Conservation (phyloP, 2,329 filamentous ascomycete species). For the Clarireedia homoeocarpa region DNA sequence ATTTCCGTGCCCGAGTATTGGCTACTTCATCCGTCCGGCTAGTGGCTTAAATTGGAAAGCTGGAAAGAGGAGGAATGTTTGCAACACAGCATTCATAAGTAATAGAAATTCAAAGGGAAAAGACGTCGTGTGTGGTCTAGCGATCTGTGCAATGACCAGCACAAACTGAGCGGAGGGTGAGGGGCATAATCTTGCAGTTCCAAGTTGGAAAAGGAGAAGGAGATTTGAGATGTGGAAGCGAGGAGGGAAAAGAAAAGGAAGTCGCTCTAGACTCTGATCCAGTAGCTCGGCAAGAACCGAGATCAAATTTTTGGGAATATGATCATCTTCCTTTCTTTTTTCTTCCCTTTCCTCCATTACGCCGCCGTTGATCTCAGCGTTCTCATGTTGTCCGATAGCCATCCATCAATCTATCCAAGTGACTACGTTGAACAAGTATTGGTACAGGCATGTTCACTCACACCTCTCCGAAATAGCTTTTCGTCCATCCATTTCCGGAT, state of each 20-base stretch:
- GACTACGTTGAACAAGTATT: too few relatives aligned
- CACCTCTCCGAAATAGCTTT: not conserved
- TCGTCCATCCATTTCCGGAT: constrained; percentile 4
- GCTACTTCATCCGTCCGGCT: constrained; percentile 1
- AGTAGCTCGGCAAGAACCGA: not conserved
- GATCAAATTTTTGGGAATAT: constrained; percentile 5
- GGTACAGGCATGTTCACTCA: too few relatives aligned
- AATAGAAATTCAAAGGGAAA: not conserved
- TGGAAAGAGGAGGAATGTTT: not conserved
- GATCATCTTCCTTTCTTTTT: not conserved
- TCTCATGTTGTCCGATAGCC: not conserved
- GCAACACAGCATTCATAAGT: constrained; percentile 7
- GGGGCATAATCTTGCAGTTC: not conserved
- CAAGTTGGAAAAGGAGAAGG: not conserved
- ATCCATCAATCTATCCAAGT: not conserved
- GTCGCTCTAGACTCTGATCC: not conserved
- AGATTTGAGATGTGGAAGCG: not conserved
- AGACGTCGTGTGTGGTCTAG: not conserved
- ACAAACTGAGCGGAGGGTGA: not conserved
- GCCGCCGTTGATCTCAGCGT: not conserved
- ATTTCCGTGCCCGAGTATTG: constrained; percentile 3
- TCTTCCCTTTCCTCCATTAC: not conserved
- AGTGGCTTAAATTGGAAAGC: constrained; percentile 5
- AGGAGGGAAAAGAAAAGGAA: not conserved
- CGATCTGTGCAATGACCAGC: not conserved